A percentile compares a stretch with the other conserved stretches of the same genome.
Evolutionary conservation across 192 early-diverging fungal genomes (phyloP).

Genomic region (Entomortierella beljakovae): DNA sequence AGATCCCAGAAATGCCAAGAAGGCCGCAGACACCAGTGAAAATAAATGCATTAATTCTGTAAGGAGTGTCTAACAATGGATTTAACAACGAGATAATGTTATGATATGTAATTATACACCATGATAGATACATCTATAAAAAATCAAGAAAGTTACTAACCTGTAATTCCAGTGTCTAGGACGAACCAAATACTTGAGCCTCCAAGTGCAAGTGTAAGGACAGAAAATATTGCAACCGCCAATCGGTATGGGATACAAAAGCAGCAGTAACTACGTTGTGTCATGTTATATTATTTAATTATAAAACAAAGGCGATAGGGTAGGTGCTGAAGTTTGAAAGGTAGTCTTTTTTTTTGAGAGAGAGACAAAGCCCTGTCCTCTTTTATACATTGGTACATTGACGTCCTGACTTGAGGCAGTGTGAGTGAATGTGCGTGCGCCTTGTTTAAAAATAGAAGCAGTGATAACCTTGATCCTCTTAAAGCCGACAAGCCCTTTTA

Average conservation of each 20-base stretch:
- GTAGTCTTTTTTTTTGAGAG: not conserved
- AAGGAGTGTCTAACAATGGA: slow-evolving; percentile 1
- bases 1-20: slow-evolving; percentile 34
- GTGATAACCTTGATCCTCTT: too few relatives aligned
- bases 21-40: slow-evolving; percentile 24
- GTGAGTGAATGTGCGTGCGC: too few relatives aligned
- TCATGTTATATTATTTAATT: not conserved
- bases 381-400: not conserved
- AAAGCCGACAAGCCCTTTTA: too few relatives aligned
- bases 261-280: slow-evolving; percentile 42
- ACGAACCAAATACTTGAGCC: slow-evolving; percentile 24
- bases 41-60: slow-evolving; percentile 20
- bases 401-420: too few relatives aligned
- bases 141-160: not conserved
- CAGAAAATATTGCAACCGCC: slow-evolving; percentile 31
- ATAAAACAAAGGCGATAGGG: too few relatives aligned
- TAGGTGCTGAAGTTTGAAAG: not conserved
- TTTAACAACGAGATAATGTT: not conserved
- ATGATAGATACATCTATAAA: not conserved
- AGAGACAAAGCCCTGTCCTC: not conserved
- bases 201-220: slow-evolving; percentile 31
- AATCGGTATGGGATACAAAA: slow-evolving; percentile 45
- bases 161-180: slow-evolving; percentile 9
- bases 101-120: not conserved
- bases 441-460: not conserved